phyloP scores from a whole-genome alignment of 2,329 filamentous ascomycete genomes.

The Grosmannia serpens region DNA sequence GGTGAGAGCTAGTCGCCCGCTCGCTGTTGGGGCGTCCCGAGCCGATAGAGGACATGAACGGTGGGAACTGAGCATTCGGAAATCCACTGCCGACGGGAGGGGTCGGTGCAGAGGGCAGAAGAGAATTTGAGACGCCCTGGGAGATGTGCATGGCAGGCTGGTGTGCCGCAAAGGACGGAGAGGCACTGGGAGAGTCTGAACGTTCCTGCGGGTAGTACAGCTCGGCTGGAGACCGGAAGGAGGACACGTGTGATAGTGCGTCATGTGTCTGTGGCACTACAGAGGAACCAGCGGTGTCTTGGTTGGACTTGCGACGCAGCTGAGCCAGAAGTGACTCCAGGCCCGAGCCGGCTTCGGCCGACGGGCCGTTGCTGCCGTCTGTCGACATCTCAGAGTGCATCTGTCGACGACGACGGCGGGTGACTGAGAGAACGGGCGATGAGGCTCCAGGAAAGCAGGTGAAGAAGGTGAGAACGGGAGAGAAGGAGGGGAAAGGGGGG shows the following conservation, averaged over 20 bases:
- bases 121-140: slow-evolving; percentile 11
- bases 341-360: slow-evolving; percentile 20
- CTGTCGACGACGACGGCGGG: not conserved
- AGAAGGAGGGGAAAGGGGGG: not conserved
- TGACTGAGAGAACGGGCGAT: not conserved
- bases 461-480: not conserved
- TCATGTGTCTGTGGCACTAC: slow-evolving; percentile 16
- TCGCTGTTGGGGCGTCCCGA: slow-evolving; percentile 24
- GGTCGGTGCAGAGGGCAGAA: slow-evolving; percentile 32
- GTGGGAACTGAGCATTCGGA: slow-evolving; percentile 26
- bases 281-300: slow-evolving; percentile 13
- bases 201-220: slow-evolving; percentile 17
- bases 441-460: not conserved
- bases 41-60: slow-evolving; percentile 35
- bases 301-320: slow-evolving; percentile 22
- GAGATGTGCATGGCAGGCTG: slow-evolving; percentile 11
- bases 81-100: slow-evolving; percentile 28
- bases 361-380: slow-evolving; percentile 4
- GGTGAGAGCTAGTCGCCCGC: slow-evolving; percentile 16
- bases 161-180: slow-evolving; percentile 8
- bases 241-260: slow-evolving; percentile 16
- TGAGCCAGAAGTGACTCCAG: slow-evolving; percentile 31
- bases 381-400: slow-evolving; percentile 6
- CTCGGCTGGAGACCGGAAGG: slow-evolving; percentile 13
- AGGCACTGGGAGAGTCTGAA: slow-evolving; percentile 17